Conservation (phyloP, 176 grass and related monocot genomes). For the Metroxylon sagu region DNA sequence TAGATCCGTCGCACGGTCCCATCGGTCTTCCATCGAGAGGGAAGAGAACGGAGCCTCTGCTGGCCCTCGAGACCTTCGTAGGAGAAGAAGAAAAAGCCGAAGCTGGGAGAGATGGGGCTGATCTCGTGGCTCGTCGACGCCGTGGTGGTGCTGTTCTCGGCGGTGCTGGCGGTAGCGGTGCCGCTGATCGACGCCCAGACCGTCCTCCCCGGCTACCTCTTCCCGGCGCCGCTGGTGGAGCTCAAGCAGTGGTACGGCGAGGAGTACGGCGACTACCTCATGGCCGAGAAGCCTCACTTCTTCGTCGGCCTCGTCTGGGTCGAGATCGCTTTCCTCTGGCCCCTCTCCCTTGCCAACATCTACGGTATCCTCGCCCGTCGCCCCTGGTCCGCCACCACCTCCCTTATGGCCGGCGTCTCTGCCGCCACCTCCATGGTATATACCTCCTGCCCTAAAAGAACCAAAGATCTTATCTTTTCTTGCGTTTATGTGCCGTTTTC, state of each 20-base stretch:
- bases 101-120: conserved; percentile 32
- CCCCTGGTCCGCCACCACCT: conserved; percentile 64
- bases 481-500: no score
- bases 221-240: conserved; percentile 33
- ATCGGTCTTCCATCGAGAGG: no score
- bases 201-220: conserved; percentile 25
- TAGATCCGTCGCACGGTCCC: no score
- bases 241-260: conserved; percentile 58
- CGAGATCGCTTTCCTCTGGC: conserved; percentile 69
- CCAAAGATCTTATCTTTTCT: background rate
- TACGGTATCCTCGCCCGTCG: conserved; percentile 54
- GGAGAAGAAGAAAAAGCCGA: no score
- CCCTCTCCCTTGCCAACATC: conserved; percentile 57
- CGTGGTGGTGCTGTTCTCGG: conserved; percentile 42
- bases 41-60: no score
- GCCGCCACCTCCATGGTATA: conserved; percentile 69
- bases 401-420: conserved; percentile 61
- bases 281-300: conserved; percentile 45
- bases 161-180: conserved; percentile 25
- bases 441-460: background rate
- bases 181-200: conserved; percentile 64
- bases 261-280: conserved; percentile 59
- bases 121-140: conserved; percentile 33
- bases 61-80: no score
- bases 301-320: conserved; percentile 46